phyloP scores from a whole-genome alignment of 2,329 filamentous ascomycete species.

The Fonsecaea pedrosoi region DNA sequence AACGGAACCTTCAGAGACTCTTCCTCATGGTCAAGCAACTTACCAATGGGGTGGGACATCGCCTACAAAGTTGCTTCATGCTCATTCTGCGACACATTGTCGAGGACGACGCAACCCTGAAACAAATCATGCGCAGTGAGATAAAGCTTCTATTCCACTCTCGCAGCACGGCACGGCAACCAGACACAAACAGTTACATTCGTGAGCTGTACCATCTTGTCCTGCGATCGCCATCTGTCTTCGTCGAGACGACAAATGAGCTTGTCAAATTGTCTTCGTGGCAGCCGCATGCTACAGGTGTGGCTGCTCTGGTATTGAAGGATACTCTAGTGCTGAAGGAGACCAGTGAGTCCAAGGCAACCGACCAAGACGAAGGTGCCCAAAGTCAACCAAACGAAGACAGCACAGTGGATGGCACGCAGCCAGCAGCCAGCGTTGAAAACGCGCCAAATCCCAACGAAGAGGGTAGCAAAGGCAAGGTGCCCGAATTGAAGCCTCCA shows the following conservation, averaged over 20 bases:
- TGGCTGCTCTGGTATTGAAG: conserved; percentile 30
- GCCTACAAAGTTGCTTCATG: conserved; percentile 75
- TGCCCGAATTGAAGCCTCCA: conserved; percentile 76
- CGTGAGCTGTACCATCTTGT: conserved; percentile 79
- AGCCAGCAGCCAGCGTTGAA: conserved; percentile 40
- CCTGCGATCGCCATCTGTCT: conserved; percentile 80
- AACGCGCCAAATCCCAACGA: conserved; percentile 28
- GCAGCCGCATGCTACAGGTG: conserved; percentile 27
- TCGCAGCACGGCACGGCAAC: conserved; percentile 58
- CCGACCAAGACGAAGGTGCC: conserved; percentile 45
- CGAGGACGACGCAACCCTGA: conserved; percentile 89
- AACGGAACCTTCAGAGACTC: conserved; percentile 83
- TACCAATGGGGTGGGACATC: conserved; percentile 76
- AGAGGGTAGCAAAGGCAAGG: conserved; percentile 57
- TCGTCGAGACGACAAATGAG: conserved; percentile 86
- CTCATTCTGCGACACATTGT: conserved; percentile 89
- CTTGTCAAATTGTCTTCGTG: conserved; percentile 69
- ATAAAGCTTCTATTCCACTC: conserved; percentile 78
- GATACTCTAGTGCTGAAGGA: conserved; percentile 54
- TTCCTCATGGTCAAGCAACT: conserved; percentile 97
- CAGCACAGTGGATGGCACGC: conserved; percentile 11
- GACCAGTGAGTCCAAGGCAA: conserved; percentile 49
- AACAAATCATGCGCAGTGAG: conserved; percentile 89
- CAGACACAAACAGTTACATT: conserved; percentile 75
- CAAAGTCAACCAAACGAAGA: conserved; percentile 9